These are phyloP conservation scores for Tetrapisispora nanseiensis DNA, from an alignment of 805 yeast species.

Conservation along the genomic window DNA sequence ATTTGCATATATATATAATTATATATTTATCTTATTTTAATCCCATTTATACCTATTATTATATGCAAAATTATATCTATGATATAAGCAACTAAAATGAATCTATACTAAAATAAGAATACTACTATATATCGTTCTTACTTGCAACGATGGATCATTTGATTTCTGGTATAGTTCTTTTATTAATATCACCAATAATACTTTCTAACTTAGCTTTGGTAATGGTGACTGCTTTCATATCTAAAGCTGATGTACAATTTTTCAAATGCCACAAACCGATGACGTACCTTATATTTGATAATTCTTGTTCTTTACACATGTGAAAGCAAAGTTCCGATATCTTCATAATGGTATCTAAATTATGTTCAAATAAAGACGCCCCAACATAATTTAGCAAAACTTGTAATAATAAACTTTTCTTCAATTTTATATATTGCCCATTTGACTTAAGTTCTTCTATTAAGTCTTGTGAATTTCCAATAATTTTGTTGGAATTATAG, in stretches of 20 bases:
- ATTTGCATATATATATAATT: slow-evolving; percentile 1
- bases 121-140: too few relatives aligned
- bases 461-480: slow-evolving; percentile 2
- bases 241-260: slow-evolving; percentile 27
- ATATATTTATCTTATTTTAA: too few relatives aligned
- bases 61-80: too few relatives aligned
- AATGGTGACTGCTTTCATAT: slow-evolving; percentile 21
- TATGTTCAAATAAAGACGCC: slow-evolving; percentile 24
- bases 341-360: slow-evolving; percentile 17
- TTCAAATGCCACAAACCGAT: slow-evolving; percentile 27
- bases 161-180: too few relatives aligned
- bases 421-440: slow-evolving; percentile 10
- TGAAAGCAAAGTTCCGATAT: slow-evolving; percentile 23
- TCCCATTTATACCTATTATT: too few relatives aligned
- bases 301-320: slow-evolving; percentile 16
- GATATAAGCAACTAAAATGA: too few relatives aligned
- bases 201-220: slow-evolving; percentile 20
- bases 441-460: background rate
- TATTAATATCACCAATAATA: slow-evolving; percentile 8
- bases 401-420: slow-evolving; percentile 21
- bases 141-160: too few relatives aligned
- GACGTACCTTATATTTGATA: slow-evolving; percentile 17
- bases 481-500: slow-evolving; percentile 16
- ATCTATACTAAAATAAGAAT: too few relatives aligned
- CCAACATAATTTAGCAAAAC: slow-evolving; percentile 24